phyloP scores from a whole-genome alignment of 2,329 filamentous ascomycete genomes.

The Fusarium mexicanum region DNA sequence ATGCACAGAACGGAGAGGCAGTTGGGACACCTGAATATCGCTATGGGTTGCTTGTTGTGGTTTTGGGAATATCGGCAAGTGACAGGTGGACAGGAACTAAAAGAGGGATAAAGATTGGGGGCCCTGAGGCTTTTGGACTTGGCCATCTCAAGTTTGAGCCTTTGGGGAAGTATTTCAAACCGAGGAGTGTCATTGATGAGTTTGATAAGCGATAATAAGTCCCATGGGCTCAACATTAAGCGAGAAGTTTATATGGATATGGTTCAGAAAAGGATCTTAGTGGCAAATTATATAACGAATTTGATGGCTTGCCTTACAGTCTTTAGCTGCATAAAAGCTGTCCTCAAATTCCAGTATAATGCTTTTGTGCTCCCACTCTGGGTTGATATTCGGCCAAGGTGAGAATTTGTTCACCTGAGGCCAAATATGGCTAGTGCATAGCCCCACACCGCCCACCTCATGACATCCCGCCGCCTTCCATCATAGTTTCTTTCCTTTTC shows the following conservation, averaged over 20 bases:
- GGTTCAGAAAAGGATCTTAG: neutral
- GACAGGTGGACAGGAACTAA: slow-evolving; percentile 57
- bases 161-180: slow-evolving; percentile 59
- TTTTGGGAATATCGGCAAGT: slow-evolving; percentile 57
- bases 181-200: slow-evolving; percentile 64
- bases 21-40: slow-evolving; percentile 67
- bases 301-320: neutral
- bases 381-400: slow-evolving; percentile 1
- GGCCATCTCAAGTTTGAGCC: slow-evolving; percentile 59
- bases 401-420: slow-evolving; percentile 6
- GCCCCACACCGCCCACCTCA: neutral
- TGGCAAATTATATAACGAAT: neutral
- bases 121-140: slow-evolving; percentile 60
- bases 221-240: neutral
- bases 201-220: slow-evolving; percentile 40
- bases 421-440: neutral
- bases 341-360: neutral
- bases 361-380: neutral
- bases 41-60: slow-evolving; percentile 61
- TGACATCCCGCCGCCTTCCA: slow-evolving; percentile 14
- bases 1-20: slow-evolving; percentile 65
- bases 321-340: neutral
- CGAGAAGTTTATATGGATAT: neutral
- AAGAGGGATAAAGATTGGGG: slow-evolving; percentile 60
- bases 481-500: slow-evolving; percentile 18